Evolutionary conservation across 2,329 filamentous ascomycete genomes (phyloP).

Genomic region (Colletotrichum eremochloae): DNA sequence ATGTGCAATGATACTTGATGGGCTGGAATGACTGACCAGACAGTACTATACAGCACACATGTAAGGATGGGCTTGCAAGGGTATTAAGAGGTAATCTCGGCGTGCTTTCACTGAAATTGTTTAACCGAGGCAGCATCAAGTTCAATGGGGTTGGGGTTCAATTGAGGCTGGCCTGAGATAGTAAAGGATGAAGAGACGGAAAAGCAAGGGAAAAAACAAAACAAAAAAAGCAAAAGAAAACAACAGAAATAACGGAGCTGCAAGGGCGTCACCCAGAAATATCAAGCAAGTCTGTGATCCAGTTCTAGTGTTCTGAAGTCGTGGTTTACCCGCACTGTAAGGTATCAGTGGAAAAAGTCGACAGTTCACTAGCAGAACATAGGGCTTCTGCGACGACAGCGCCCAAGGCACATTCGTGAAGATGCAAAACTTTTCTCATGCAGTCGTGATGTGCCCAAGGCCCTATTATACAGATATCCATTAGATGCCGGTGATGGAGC

Average conservation of each 20-base stretch:
- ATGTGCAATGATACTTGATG: neutral
- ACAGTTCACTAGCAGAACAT: neutral
- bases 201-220: too few relatives aligned
- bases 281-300: neutral
- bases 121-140: too few relatives aligned
- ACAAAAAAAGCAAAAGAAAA: too few relatives aligned
- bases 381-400: neutral
- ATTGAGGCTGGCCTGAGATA: neutral
- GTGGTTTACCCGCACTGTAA: neutral
- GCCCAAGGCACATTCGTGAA: conserved; percentile 4
- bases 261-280: neutral
- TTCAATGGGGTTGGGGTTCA: too few relatives aligned
- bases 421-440: conserved; percentile 36
- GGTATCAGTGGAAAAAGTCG: too few relatives aligned
- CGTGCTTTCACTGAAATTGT: neutral
- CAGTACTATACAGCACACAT: too few relatives aligned
- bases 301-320: too few relatives aligned
- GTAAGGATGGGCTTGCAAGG: too few relatives aligned
- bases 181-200: neutral
- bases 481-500: conserved; percentile 29
- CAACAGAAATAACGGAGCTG: too few relatives aligned
- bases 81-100: neutral
- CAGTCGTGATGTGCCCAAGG: conserved; percentile 35
- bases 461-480: conserved; percentile 40
- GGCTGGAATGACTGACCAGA: neutral